Conservation (phyloP, 805 yeast species). For the Lipomyces yamanashiensis region DNA sequence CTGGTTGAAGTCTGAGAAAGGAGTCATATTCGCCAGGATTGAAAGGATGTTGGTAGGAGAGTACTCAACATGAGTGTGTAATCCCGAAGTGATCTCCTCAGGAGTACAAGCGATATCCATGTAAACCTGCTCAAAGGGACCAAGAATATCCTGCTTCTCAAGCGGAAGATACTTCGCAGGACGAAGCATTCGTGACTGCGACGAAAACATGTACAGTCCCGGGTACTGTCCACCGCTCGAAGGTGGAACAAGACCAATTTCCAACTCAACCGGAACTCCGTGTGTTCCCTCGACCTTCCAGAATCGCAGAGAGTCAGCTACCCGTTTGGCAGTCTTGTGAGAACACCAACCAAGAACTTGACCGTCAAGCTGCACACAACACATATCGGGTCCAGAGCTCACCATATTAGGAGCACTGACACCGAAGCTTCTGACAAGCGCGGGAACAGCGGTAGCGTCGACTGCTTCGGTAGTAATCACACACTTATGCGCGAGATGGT, state of each 20-base stretch:
- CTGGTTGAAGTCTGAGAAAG: conserved; percentile 97
- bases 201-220: conserved; percentile 88
- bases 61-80: conserved; percentile 91
- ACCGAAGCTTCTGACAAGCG: conserved; percentile 70
- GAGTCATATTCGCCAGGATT: conserved; percentile 94
- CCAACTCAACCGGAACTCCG: conserved; percentile 83
- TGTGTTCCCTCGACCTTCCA: conserved; percentile 87
- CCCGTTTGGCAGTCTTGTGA: conserved; percentile 80
- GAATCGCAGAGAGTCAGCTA: conserved; percentile 87
- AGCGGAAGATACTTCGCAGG: conserved; percentile 91
- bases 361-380: conserved; percentile 95
- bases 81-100: conserved; percentile 77
- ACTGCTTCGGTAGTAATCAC: conserved; percentile 74
- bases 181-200: conserved; percentile 92
- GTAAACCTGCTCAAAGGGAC: conserved; percentile 98
- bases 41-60: conserved; percentile 94
- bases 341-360: conserved; percentile 91
- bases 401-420: conserved; percentile 78
- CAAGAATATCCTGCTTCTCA: conserved; percentile 81
- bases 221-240: conserved; percentile 96
- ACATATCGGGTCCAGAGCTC: conserved; percentile 83
- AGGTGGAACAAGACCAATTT: conserved; percentile 96
- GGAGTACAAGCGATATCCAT: conserved; percentile 96
- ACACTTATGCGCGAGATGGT: conserved; percentile 96
- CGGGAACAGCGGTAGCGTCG: conserved; percentile 75